Conservation (phyloP, 2,329 filamentous ascomycete species). For the Dactylellina parvicollis region DNA sequence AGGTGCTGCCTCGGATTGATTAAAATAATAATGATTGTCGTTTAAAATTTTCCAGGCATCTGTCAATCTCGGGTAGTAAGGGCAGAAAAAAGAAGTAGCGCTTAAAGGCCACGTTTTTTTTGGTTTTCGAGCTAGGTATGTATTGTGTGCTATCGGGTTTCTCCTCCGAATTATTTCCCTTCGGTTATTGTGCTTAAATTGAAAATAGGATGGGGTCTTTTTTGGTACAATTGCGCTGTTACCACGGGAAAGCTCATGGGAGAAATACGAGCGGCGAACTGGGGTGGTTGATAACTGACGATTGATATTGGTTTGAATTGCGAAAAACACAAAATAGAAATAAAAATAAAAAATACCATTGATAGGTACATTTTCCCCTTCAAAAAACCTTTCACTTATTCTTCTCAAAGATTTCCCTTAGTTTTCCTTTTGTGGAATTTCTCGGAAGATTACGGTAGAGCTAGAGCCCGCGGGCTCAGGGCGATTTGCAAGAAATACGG, state of each 20-base stretch:
- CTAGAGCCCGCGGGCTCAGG: not conserved
- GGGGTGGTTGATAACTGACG: not conserved
- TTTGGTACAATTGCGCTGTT: too few species aligned
- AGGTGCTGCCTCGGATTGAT: constrained; percentile 20
- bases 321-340: too few species aligned
- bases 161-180: too few species aligned
- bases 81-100: constrained; percentile 45
- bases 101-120: constrained; percentile 53
- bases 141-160: too few species aligned
- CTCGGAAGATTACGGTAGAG: not conserved
- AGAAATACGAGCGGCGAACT: not conserved
- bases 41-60: constrained; percentile 31
- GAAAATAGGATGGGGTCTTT: too few species aligned
- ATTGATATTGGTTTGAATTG: not conserved
- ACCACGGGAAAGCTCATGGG: not conserved
- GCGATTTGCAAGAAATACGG: not conserved
- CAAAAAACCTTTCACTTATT: too few species aligned
- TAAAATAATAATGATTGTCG: constrained; percentile 36
- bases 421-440: not conserved
- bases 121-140: too few species aligned
- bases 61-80: constrained; percentile 53
- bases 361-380: too few species aligned
- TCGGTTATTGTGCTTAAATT: too few species aligned
- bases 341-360: too few species aligned
- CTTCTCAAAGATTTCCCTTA: not conserved